Percentiles rank a stretch among this genome's conserved stretches.
phyloP scores from a whole-genome alignment of 768 basidiomycete genomes.

The Crassisporium funariophilum region DNA sequence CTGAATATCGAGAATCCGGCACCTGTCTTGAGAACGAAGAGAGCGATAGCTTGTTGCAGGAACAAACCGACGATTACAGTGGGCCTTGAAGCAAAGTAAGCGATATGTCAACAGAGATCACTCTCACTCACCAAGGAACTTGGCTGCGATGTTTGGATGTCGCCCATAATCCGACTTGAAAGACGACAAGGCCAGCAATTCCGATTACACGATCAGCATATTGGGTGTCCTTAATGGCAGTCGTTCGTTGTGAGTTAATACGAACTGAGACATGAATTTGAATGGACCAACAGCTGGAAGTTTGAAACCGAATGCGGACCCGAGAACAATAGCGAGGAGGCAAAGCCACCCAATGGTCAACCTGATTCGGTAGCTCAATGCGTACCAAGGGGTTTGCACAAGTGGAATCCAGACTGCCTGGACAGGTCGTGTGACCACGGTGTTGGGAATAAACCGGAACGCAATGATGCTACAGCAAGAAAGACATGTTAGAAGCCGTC shows the following conservation, averaged over 20 bases:
- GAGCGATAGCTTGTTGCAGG: slow-evolving; percentile 81
- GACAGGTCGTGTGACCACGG: slow-evolving; percentile 71
- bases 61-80: slow-evolving; percentile 91
- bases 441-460: slow-evolving; percentile 80
- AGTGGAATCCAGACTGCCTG: slow-evolving; percentile 67
- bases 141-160: slow-evolving; percentile 62
- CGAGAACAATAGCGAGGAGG: slow-evolving; percentile 77
- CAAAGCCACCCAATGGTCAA: slow-evolving; percentile 74
- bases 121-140: slow-evolving; percentile 72
- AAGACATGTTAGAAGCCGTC: slow-evolving; percentile 40
- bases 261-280: too few relatives aligned
- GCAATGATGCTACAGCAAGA: slow-evolving; percentile 64
- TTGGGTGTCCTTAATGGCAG: slow-evolving; percentile 41
- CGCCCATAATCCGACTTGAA: slow-evolving; percentile 75
- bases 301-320: slow-evolving; percentile 84
- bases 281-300: slow-evolving; percentile 46
- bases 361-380: slow-evolving; percentile 49
- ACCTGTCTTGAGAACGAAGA: slow-evolving; percentile 84
- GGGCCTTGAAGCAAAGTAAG: slow-evolving; percentile 46
- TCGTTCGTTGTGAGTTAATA: slow-evolving; percentile 28
- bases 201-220: slow-evolving; percentile 82
- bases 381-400: slow-evolving; percentile 70
- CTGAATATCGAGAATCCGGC: slow-evolving; percentile 85
- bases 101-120: not conserved
- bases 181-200: slow-evolving; percentile 76